Evolutionary conservation across 768 basidiomycete genomes (phyloP), one percentile per base, ranked within the genome.

Genomic region (Termitomyces sp.): DNA sequence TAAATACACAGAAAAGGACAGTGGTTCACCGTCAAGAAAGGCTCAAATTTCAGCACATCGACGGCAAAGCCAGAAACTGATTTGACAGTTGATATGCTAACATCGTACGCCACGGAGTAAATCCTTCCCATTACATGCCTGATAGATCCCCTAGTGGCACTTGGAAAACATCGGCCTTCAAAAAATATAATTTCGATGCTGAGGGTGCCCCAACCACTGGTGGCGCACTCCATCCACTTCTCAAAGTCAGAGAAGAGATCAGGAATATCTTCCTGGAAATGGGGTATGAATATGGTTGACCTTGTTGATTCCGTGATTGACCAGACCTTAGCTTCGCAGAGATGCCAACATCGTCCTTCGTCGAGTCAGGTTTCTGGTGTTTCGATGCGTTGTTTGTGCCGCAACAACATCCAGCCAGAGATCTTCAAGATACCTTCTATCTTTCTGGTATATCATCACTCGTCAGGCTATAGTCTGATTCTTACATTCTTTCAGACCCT

Each of bases 351-450:
- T 86, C 87, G 50, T 86, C 88, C 55, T 99, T 93, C 71, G 95
- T 99, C 56, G 97, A 99, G 74, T 96, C 94, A 22, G 91, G 91
- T 36, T 99, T 98, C 82, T 99, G 97, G 97, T 97, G 95, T 71
- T 98, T 99, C 74, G 97, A 99, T 72, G 87, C 95, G 1, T 81
- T 99, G 63, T 99, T 96, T 72, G 97, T 99, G 0, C 97, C 97
- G 0, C 97, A 99, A 68, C 96, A 98, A 71, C 97, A 99, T 76
- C 97, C 97, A 7, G 97, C 97, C 13, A 86, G 97, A 67, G 97
- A 99, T 63, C 69, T 98, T 48, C 97, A 99, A 72, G 97, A 99
- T 68, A 99, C 97, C 5, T 99, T 99, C 82, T 99, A 98, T 73
- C 80, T 98, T 30, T 97, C 96, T 55, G 93, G 94, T 86, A 65